A percentile compares a stretch with the other conserved stretches of the same genome.
Evolutionary conservation across 768 basidiomycete genomes (phyloP).

Genomic region (Butyriboletus loyo): DNA sequence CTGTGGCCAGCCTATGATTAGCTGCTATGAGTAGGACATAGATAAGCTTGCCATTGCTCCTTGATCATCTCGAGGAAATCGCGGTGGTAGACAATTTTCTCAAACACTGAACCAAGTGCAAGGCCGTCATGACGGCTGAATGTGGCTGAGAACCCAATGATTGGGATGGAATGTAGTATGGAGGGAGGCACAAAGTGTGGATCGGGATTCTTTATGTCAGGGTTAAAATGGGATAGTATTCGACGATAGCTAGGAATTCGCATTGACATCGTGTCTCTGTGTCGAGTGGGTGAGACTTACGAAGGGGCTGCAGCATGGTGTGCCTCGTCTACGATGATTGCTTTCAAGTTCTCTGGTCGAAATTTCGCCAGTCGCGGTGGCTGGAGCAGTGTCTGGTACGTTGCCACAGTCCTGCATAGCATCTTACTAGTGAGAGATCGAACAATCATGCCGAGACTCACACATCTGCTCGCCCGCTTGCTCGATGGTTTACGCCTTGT

Average conservation of each 20-base stretch:
- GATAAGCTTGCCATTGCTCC: slow-evolving; percentile 67
- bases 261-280: slow-evolving; percentile 1
- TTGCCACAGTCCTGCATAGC: slow-evolving; percentile 72
- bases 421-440: neutral
- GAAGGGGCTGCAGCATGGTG: slow-evolving; percentile 94
- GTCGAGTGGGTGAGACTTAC: slow-evolving; percentile 38
- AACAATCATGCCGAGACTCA: slow-evolving; percentile 31
- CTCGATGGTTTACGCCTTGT: slow-evolving; percentile 72
- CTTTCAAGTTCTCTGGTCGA: slow-evolving; percentile 60
- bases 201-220: slow-evolving; percentile 57
- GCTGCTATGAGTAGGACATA: neutral
- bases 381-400: slow-evolving; percentile 80
- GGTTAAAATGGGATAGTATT: slow-evolving; percentile 80
- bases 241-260: slow-evolving; percentile 60
- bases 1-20: slow-evolving; percentile 32
- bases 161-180: slow-evolving; percentile 58
- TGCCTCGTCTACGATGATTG: slow-evolving; percentile 87
- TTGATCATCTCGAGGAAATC: slow-evolving; percentile 92
- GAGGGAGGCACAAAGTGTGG: slow-evolving; percentile 34
- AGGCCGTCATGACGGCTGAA: slow-evolving; percentile 91
- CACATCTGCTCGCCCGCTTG: slow-evolving; percentile 84
- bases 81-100: slow-evolving; percentile 88
- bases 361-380: slow-evolving; percentile 70
- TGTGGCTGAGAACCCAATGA: slow-evolving; percentile 94
- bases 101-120: slow-evolving; percentile 84